phyloP scores from a whole-genome alignment of 148 eudicot species.

The Silene conica region DNA sequence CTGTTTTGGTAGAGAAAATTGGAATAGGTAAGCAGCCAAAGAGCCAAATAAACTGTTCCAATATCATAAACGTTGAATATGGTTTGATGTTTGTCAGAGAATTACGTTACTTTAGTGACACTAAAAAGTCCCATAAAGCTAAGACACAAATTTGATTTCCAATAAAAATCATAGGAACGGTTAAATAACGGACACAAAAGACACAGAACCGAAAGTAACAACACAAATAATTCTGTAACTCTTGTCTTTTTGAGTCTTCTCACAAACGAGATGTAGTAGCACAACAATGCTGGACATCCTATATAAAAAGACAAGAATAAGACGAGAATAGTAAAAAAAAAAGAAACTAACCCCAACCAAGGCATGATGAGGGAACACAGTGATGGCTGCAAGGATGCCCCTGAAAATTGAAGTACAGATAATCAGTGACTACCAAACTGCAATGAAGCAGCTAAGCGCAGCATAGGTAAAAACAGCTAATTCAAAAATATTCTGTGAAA shows the following conservation, averaged over 20 bases:
- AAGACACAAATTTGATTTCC: no score
- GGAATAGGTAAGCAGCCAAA: neutral
- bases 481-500: neutral
- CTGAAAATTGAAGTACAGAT: slow-evolving; percentile 34
- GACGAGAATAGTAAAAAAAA: slow-evolving; percentile 6
- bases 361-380: slow-evolving; percentile 69
- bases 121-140: no score
- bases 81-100: no score
- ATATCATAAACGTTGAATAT: no score
- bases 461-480: neutral
- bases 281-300: neutral
- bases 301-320: neutral
- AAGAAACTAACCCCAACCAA: slow-evolving; percentile 79
- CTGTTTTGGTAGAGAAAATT: neutral
- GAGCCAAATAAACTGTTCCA: no score
- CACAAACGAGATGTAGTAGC: neutral
- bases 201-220: no score
- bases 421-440: slow-evolving; percentile 13
- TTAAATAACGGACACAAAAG: no score
- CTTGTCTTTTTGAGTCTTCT: neutral
- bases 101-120: no score
- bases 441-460: neutral
- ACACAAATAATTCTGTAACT: no score
- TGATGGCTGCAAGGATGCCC: slow-evolving; percentile 94
- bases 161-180: no score